Evolutionary conservation across 495 filamentous ascomycete species (phyloP), one percentile per base, ranked within the genome.

Genomic region (Daldinia vernicosa): DNA sequence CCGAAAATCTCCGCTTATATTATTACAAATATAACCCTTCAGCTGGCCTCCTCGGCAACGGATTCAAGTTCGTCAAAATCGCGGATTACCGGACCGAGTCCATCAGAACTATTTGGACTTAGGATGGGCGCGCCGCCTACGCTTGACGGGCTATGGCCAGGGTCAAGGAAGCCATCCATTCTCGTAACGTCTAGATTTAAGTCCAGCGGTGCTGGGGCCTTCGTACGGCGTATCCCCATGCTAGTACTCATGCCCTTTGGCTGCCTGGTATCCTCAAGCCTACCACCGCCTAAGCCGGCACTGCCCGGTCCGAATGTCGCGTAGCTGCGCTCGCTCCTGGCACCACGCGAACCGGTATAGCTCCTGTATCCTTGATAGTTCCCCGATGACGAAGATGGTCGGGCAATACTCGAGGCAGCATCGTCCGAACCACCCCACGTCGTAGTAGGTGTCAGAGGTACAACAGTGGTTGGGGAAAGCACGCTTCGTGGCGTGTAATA

Each of bases 41-140:
- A 67, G 24, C 1, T n/a, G 14, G 40, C 30, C 33, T 77, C 75
- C 63, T 77, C 72, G 0, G 47, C 67, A 17, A 77, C 75, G 3
- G 69, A 75, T 6, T 80, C 79, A 43, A 83, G 68, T 67, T 81
- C 81, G 53, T 83, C 81, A 66, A 83, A 83, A 63, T 83, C 81
- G 63, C 77, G 70, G 51, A 83, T 82, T 56, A 82, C 71, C 8
- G 79, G 81, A 5, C 73, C 78, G 47, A 76, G 66, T 15, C 67
- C 77, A n/a, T 76, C 77, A 3, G 70, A 72, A 40, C 68, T 66
- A 26, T 71, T 67, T 11, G 57, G 62, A 26, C 68, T 69, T 39
- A 71, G 35, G 45, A 59, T 63, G 35, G 39, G 45, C 26, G 26
- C 73, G 24, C 72, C 69, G 15, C 65, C 76, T 9, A 63, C 66